phyloP scores from a whole-genome alignment of 2,329 filamentous ascomycete species.

The Hymenoscyphus fraxineus region DNA sequence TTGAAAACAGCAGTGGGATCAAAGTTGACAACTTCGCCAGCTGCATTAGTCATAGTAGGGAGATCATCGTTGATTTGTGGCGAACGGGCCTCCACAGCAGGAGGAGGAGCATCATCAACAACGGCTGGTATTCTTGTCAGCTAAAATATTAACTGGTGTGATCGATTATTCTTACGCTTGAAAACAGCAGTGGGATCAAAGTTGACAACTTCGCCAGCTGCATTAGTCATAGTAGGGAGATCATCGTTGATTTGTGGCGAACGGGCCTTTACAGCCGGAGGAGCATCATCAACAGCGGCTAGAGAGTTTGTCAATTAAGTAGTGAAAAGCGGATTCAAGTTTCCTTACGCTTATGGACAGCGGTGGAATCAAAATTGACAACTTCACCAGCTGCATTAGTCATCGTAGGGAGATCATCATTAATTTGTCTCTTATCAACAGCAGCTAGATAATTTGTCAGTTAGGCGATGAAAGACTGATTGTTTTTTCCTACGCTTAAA shows the following conservation, averaged over 20 bases:
- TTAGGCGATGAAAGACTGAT: no score
- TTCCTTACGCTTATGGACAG: slow-evolving; percentile 24
- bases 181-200: slow-evolving; percentile 27
- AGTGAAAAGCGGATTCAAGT: no score
- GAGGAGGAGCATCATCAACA: not conserved
- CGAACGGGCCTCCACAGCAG: not conserved
- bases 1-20: slow-evolving; percentile 23
- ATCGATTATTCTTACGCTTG: slow-evolving; percentile 15
- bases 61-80: slow-evolving; percentile 20
- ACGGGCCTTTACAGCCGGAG: no score
- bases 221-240: slow-evolving; percentile 27
- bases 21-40: slow-evolving; percentile 28
- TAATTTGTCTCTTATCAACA: slow-evolving; percentile 5
- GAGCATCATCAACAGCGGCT: not conserved
- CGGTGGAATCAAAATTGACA: slow-evolving; percentile 24
- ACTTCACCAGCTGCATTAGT: slow-evolving; percentile 25
- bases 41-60: slow-evolving; percentile 26
- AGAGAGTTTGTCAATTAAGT: not conserved
- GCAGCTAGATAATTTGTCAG: no score
- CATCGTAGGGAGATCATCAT: slow-evolving; percentile 28
- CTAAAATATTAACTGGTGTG: no score
- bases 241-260: slow-evolving; percentile 18
- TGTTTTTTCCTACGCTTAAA: slow-evolving; percentile 18
- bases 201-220: slow-evolving; percentile 24
- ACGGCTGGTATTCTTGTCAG: not conserved